Percentiles rank a stretch among this genome's conserved stretches.
Evolutionary conservation across 1,284 basidiomycete genomes (phyloP).

Genomic region (Moniliella sp.): DNA sequence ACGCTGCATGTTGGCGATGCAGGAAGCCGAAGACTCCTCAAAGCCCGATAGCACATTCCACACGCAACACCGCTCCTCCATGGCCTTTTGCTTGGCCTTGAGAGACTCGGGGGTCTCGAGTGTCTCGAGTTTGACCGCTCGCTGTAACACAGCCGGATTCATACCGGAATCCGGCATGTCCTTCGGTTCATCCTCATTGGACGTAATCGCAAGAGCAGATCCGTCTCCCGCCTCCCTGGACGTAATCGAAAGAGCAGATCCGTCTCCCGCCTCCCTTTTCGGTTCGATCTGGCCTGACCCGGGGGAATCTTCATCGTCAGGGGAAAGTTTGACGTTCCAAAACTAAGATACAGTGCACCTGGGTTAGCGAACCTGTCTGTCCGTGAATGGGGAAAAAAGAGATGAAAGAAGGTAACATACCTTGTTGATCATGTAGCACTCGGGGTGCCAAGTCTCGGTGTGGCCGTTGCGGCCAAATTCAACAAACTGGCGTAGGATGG

Average conservation of each 20-base stretch:
- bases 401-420: conserved; percentile 2
- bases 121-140: conserved; percentile 42
- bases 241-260: neutral
- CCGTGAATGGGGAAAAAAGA: neutral
- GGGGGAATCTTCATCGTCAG: conserved; percentile 19
- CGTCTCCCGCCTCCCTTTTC: neutral
- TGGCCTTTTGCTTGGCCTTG: conserved; percentile 70
- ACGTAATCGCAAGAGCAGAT: neutral
- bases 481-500: conserved; percentile 98
- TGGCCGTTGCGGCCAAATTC: conserved; percentile 95
- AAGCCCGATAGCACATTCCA: conserved; percentile 98
- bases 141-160: conserved; percentile 6
- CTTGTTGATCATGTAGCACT: conserved; percentile 98
- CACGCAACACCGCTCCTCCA: conserved; percentile 93
- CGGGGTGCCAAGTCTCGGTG: conserved; percentile 98
- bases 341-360: conserved; percentile 42
- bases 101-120: conserved; percentile 60
- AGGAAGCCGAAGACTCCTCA: conserved; percentile 93
- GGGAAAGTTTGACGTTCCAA: conserved; percentile 81
- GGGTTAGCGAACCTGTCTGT: neutral
- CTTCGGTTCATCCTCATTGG: neutral
- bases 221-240: too few species aligned
- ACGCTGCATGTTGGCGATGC: conserved; percentile 86
- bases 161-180: neutral
- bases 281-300: conserved; percentile 8